phyloP scores from a whole-genome alignment of 2,329 filamentous ascomycete genomes.

The Fusarium sp. region DNA sequence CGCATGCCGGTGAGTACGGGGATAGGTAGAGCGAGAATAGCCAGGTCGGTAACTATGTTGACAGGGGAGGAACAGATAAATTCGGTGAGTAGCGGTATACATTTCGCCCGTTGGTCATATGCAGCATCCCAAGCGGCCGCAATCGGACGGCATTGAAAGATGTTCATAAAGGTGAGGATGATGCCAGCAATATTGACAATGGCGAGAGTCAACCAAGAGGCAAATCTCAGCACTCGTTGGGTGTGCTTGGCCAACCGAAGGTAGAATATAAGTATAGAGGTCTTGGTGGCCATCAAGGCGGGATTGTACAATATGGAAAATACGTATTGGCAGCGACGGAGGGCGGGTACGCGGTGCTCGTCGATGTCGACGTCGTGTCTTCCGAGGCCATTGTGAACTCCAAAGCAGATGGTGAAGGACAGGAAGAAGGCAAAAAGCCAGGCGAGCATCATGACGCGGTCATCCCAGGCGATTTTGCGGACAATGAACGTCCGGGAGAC shows the following conservation, averaged over 20 bases:
- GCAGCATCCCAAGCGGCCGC: conserved; percentile 71
- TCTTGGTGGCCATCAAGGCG: conserved; percentile 89
- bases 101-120: conserved; percentile 52
- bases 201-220: conserved; percentile 81
- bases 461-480: conserved; percentile 76
- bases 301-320: conserved; percentile 81
- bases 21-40: conserved; percentile 87
- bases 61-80: conserved; percentile 83
- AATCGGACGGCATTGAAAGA: conserved; percentile 85
- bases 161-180: conserved; percentile 85
- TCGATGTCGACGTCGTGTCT: conserved; percentile 71
- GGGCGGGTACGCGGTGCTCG: conserved; percentile 56
- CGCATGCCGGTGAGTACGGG: conserved; percentile 89
- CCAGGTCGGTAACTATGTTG: conserved; percentile 91
- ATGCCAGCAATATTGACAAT: conserved; percentile 83
- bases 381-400: conserved; percentile 73
- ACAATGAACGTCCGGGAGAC: conserved; percentile 79
- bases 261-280: conserved; percentile 92
- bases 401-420: conserved; percentile 73
- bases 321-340: conserved; percentile 71
- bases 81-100: conserved; percentile 69
- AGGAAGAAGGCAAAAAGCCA: conserved; percentile 79
- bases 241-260: conserved; percentile 82
- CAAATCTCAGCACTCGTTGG: conserved; percentile 78
- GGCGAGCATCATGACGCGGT: conserved; percentile 82